Base-by-base conservation (phyloP, 495 filamentous ascomycete species). In the Cercophora newfieldiana region DNA sequence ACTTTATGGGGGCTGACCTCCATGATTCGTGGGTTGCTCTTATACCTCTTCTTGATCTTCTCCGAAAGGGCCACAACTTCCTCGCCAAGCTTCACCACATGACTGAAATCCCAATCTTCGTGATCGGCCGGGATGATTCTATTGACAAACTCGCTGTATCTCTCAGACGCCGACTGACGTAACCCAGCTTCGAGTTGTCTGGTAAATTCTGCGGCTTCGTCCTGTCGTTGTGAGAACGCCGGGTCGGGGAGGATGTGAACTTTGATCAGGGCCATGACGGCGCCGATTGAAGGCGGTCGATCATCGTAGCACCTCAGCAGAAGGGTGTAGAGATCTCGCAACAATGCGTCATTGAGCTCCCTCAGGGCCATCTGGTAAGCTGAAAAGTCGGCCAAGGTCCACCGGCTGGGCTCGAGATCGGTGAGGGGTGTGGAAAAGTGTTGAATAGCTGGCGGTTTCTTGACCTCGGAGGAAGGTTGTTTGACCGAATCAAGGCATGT, bases 11-110 rank as follows among this genome's bases (percentile, higher is more conserved):
- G 94, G 66, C 91, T 93, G 19, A 95, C 92, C 19, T 92, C 94
- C 89, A 97, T 89, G 62, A 98, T 89, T 54, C 91, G 90, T 1
- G 93, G 92, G 65, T 90, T 96, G 65, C 90, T 94, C 63, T 86
- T 85, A 76, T 94, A 99, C 24, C 96, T 87, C 77, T 97, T 98
- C 78, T 92, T 88, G 66, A 97, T 94, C 75, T 87, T 92, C 67
- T 94, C 87, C 26, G 88, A 89, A 25, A 97, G 83, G 67, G 89
- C 91, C 10, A 91, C 87, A 3, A 97, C 90, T 0, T 89, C 85
- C 72, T 96, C 91, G 22, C 92, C 92, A 48, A 98, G 87, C 67
- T 94, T 85, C 61, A 97, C 90, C 56, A 98, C 88, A 75, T 97
- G 89, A 62, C 84, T 90, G 69, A 94, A 90, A 66, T 95, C 85